Evolutionary conservation across 805 yeast genomes (phyloP).

Genomic region (Candida ponderosae): DNA sequence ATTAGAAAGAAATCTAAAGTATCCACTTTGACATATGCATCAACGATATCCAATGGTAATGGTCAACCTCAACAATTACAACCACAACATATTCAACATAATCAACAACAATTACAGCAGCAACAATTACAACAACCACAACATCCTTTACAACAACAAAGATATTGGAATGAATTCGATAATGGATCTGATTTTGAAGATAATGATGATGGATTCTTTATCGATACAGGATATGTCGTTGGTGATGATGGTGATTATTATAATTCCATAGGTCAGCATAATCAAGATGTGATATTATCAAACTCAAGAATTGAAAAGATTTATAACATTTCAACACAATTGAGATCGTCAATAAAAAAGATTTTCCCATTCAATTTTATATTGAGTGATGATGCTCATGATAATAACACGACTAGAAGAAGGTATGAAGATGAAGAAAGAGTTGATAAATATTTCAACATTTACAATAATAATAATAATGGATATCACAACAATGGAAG

Average conservation of each 20-base stretch:
- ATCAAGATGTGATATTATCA: conserved; percentile 13
- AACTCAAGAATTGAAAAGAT: conserved; percentile 21
- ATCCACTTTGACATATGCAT: conserved; percentile 1
- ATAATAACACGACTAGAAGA: no score
- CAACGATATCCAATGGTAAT: neutral
- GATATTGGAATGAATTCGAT: conserved; percentile 68
- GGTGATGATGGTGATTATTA: neutral
- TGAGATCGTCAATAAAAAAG: conserved; percentile 6
- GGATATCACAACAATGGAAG: no score
- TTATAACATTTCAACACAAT: conserved; percentile 10
- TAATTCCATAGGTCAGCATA: conserved; percentile 8
- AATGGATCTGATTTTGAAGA: conserved; percentile 47
- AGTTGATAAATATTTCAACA: neutral
- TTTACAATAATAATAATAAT: no score
- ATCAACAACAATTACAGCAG: no score
- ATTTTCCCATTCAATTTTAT: neutral
- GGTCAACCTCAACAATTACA: conserved; percentile 3
- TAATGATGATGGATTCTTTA: conserved; percentile 26
- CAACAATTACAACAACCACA: no score
- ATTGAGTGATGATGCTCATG: no score
- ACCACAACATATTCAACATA: conserved; percentile 8
- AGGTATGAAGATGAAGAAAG: neutral
- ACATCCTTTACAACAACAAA: conserved; percentile 14
- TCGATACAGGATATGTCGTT: conserved; percentile 23
- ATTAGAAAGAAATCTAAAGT: conserved; percentile 2